These are phyloP conservation scores for Exidia glandulosa DNA, from an alignment of 768 basidiomycete species.

Conservation along the genomic window DNA sequence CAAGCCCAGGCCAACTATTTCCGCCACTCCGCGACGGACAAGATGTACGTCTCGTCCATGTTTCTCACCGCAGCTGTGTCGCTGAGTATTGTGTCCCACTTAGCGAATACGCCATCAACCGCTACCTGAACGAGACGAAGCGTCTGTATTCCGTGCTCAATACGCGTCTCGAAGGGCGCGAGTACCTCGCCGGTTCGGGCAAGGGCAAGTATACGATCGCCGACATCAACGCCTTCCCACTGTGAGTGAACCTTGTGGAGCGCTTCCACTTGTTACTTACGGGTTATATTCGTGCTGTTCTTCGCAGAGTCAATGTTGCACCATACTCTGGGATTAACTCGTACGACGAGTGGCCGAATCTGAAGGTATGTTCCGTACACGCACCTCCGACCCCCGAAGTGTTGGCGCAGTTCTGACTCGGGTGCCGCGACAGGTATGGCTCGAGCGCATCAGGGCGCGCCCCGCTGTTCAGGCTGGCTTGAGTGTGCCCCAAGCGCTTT, in stretches of 20 bases:
- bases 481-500: conserved; percentile 13
- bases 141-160: conserved; percentile 79
- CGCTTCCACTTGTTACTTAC: not conserved
- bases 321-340: conserved; percentile 37
- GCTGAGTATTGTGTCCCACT: not conserved
- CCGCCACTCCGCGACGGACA: conserved; percentile 47
- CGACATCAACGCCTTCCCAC: conserved; percentile 57
- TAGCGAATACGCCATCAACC: conserved; percentile 26
- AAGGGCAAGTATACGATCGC: conserved; percentile 59
- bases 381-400: not conserved
- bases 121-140: conserved; percentile 72
- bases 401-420: not conserved
- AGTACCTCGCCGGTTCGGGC: conserved; percentile 71
- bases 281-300: too few species aligned
- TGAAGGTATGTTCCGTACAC: conserved; percentile 40
- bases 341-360: conserved; percentile 51
- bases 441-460: conserved; percentile 26
- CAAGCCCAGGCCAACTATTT: conserved; percentile 81
- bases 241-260: conserved; percentile 27
- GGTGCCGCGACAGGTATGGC: conserved; percentile 26
- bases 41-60: conserved; percentile 25
- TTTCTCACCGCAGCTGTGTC: not conserved
- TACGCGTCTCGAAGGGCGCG: conserved; percentile 57
- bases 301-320: not conserved
- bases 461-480: conserved; percentile 23